Percentiles rank a stretch among this genome's conserved stretches.
Evolutionary conservation across 1,284 basidiomycete species (phyloP).

Genomic region (Rugosomyces carneus): DNA sequence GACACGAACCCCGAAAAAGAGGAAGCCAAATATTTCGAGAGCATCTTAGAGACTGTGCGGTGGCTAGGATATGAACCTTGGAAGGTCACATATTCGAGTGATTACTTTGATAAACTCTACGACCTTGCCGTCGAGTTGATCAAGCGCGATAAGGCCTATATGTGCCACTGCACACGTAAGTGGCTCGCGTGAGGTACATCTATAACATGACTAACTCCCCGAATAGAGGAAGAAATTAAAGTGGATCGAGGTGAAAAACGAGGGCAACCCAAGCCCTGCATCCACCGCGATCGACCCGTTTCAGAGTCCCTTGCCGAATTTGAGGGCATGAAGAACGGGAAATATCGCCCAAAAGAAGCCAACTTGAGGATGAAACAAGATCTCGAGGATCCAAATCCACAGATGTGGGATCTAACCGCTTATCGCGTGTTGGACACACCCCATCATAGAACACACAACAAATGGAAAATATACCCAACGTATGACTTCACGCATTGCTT

Average conservation of each 20-base stretch:
- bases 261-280: conserved; percentile 82
- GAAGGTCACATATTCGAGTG: conserved; percentile 99
- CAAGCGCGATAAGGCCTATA: conserved; percentile 87
- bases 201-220: neutral
- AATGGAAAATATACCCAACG: conserved; percentile 95
- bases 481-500: conserved; percentile 99
- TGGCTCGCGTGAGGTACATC: conserved; percentile 13
- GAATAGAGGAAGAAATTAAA: conserved; percentile 84
- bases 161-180: conserved; percentile 93
- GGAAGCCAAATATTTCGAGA: conserved; percentile 94
- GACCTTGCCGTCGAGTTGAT: conserved; percentile 91
- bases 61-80: conserved; percentile 99
- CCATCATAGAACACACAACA: conserved; percentile 90
- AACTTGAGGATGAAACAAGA: conserved; percentile 98
- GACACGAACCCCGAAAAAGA: conserved; percentile 99
- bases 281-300: conserved; percentile 79
- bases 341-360: conserved; percentile 87
- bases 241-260: conserved; percentile 80
- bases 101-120: conserved; percentile 90
- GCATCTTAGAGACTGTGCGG: conserved; percentile 90
- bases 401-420: conserved; percentile 99
- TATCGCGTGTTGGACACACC: conserved; percentile 90
- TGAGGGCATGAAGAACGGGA: conserved; percentile 88
- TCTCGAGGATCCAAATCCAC: conserved; percentile 88
- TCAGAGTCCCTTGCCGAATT: conserved; percentile 87